Base-by-base conservation (phyloP, 768 basidiomycete genomes). In the Lactarius psammicola region DNA sequence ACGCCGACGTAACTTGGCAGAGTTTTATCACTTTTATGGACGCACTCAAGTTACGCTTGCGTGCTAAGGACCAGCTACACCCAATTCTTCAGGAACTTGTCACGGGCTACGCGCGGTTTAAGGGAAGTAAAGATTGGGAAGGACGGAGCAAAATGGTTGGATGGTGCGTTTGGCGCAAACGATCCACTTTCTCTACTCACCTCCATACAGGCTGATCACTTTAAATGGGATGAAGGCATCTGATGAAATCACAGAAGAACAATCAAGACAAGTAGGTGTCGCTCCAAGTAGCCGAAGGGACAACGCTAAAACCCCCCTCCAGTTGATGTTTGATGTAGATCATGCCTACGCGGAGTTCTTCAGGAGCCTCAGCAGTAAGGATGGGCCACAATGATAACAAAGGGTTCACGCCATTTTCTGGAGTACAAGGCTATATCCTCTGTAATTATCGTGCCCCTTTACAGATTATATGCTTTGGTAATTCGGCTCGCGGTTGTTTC, bases 11-110 rank as follows among this genome's bases (percentile, higher is more conserved):
- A n/a, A 20, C 33, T 20, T 55, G 64, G 1, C 71, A 98, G 94
- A 90, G 88, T 75, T 99, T 98, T 68, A 98, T 99, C 70, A 98
- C 96, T 0, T 95, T 98, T 70, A 97, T 98, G 93, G 97, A 99
- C 71, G 96, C 95, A 1, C 81, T 98, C 31, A 95, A 95, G 73
- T 81, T 98, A 58, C 87, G 90, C 11, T 79, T 98, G 71, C 85
- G 94, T n/a, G 96, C 97, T 3, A 99, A 98, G 75, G 97, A 98
- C 72, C 94, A 97, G 72, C 81, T 99, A 2, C 95, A 98, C 75
- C 95, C 95, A 0, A 86, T 97, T 66, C 75, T 98, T 53, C 94
- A 96, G 69, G 97, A 96, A 70, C 85, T 99, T n/a, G 94, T 98
- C 70, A 92, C 90, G 1, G 89, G 92, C 7, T 98, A 95, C 74